Evolutionary conservation across 768 basidiomycete genomes (phyloP), one percentile per base, ranked within the genome.

Genomic region (Pleurotus citrinopileatus): DNA sequence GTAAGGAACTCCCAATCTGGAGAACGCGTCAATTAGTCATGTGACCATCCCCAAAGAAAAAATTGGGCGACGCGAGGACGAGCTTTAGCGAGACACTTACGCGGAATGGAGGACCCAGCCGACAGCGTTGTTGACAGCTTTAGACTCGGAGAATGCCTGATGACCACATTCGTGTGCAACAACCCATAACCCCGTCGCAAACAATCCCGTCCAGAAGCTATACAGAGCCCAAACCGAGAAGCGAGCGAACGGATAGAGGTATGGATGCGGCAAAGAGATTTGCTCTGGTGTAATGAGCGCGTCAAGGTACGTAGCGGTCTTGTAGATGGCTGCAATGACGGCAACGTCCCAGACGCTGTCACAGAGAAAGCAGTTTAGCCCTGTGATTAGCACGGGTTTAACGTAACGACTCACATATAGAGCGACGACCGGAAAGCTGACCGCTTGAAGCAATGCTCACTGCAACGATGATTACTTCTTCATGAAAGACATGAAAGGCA

Each of bases 141-240:
- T 96, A 51, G 87, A 94, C 60, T 94, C 86, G 1, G 94, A 98
- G 77, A 93, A 99, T 0, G 91, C 90, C 69, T 96, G 94, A 69
- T 99, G 96, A 26, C 96, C 96, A 61, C 92, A 94, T 71, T 98
- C 94, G 65, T 96, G 94, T 42, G 87, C 94, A 56, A 96, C 75
- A 59, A 94, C 88, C 96, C 96, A 98, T 48, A 98, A 75, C 56
- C 96, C 96, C 17, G 95, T 98, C 3, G 79, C 87, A 56, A 94
- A 89, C 26, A 96, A 82, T 52, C 96, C 94, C 4, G 86, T 73
- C 65, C 80, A 81, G 72, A 96, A 89, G 26, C 84, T 78, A 69
- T 96, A 96, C 38, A 90, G 59, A 2, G 87, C 75, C 92, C 92
- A 95, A 27, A 94, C 61, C 0, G 83, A 74, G 60, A 90, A 69